These are phyloP conservation scores for Buddleja alternifolia DNA, from an alignment of 257 asterid species.

Conservation along the genomic window DNA sequence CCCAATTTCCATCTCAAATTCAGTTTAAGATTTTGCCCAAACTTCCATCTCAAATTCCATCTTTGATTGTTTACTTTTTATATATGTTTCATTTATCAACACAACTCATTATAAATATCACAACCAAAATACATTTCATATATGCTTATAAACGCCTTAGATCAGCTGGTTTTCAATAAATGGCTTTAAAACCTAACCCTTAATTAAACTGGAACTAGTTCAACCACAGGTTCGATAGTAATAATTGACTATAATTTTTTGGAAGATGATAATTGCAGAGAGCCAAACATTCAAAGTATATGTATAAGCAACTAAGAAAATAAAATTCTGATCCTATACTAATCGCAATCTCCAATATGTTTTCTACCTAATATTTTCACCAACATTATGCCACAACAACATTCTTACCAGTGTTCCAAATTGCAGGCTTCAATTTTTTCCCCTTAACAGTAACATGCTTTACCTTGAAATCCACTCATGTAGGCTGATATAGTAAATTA, in stretches of 20 bases:
- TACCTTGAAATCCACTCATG: constrained; percentile 95
- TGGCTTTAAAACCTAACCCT: not conserved
- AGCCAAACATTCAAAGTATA: not conserved
- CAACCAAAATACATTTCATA: no score
- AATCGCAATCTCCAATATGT: not conserved
- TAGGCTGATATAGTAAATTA: not conserved
- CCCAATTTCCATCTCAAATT: no score
- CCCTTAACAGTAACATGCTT: constrained; percentile 88
- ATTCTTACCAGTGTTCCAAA: constrained; percentile 95
- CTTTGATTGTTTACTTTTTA: no score
- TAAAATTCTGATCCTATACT: not conserved
- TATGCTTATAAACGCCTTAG: no score
- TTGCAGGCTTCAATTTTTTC: constrained; percentile 95
- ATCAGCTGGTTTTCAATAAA: no score
- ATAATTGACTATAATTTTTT: no score
- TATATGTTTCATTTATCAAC: no score
- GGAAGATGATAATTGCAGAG: constrained; percentile 1
- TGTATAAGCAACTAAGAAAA: not conserved
- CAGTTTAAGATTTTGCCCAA: no score
- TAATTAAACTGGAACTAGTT: not conserved
- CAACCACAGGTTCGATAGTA: not conserved
- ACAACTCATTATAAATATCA: no score
- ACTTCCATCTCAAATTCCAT: no score
- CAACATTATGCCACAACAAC: not conserved
- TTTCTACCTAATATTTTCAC: not conserved